Percentiles rank a stretch among this genome's conserved stretches.
Evolutionary conservation across 495 filamentous ascomycete genomes (phyloP).

Genomic region (Paragyromitra xinjiangensis): DNA sequence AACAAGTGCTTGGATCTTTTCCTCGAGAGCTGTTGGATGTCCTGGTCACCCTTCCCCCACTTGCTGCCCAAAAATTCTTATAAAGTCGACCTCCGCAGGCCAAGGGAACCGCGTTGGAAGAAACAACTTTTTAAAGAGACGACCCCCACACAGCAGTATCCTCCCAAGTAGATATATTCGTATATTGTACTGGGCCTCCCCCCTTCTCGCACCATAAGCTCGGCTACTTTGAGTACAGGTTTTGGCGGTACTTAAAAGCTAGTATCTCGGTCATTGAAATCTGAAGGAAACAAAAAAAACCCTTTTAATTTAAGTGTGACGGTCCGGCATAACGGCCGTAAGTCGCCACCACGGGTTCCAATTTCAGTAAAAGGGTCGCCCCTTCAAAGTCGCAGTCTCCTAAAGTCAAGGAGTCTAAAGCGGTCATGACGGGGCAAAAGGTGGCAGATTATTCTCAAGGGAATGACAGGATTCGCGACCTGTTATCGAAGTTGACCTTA

Average conservation of each 20-base stretch:
- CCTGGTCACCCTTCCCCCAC: conserved; percentile 6
- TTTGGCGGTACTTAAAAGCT: conserved; percentile 4
- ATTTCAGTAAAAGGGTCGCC: conserved; percentile 31
- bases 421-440: conserved; percentile 43
- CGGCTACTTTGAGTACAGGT: conserved; percentile 18
- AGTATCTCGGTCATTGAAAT: conserved; percentile 9
- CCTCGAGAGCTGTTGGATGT: neutral
- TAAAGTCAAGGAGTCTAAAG: conserved; percentile 38
- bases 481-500: conserved; percentile 60
- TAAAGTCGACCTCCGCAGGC: conserved; percentile 41
- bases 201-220: neutral
- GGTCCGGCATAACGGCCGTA: conserved; percentile 35
- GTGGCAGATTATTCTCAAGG: conserved; percentile 46
- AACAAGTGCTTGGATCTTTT: conserved; percentile 19
- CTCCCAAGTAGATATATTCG: conserved; percentile 23
- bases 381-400: conserved; percentile 30
- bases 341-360: conserved; percentile 48
- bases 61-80: conserved; percentile 22
- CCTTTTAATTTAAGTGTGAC: conserved; percentile 23
- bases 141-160: conserved; percentile 22
- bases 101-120: conserved; percentile 28
- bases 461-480: conserved; percentile 60
- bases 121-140: conserved; percentile 34
- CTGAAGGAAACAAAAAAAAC: conserved; percentile 6
- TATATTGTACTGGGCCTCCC: conserved; percentile 7